Evolutionary conservation across 495 filamentous ascomycete species (phyloP), one percentile per base, ranked within the genome.

Genomic region (Aspergillus avenaceus): DNA sequence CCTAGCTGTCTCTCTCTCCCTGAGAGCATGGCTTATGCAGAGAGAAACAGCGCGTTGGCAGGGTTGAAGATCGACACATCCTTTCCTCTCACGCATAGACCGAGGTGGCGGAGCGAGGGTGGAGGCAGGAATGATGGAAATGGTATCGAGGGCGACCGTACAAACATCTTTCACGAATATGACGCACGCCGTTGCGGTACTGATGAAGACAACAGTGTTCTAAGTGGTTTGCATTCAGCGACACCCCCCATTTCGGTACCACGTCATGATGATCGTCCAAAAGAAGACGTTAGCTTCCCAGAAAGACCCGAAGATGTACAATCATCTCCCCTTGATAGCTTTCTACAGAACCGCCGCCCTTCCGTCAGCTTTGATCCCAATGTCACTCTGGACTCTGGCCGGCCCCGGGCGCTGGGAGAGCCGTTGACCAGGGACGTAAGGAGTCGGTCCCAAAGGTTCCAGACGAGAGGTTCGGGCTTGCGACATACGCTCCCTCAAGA

Each of bases 181-280:
- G 55, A 51, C 64, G 65, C 66, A 68, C 64, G 41, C 45, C 53
- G 63, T 64, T 65, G 61, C 68, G 71, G 67, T 71, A 66, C 69
- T 71, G 65, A 76, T 69, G 63, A 72, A 59, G 70, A 72, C 57
- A 60, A 56, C 63, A 76, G 69, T 71, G 64, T 65, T 43, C 60
- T 72, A 58, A 71, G 54, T 58, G 67, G 70, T 54, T 60, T 74
- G 40, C 71, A 74, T 60, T 74, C 71, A 54, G 66, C 58, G 49
- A 76, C 73, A 32, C 69, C 70, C 52, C 73, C 73, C 28, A 76
- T 76, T 27, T 71, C 67, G 23, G 73, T 76, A 31, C 73, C 73
- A 42, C 73, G 73, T 43, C 53, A 59, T 48, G 64, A 68, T 53
- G 65, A 71, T 16, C 59, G 58, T 37, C 40, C 51, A 7, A 45